Conservation (phyloP, 768 basidiomycete species). For the Hygrophoropsis aurantiaca region DNA sequence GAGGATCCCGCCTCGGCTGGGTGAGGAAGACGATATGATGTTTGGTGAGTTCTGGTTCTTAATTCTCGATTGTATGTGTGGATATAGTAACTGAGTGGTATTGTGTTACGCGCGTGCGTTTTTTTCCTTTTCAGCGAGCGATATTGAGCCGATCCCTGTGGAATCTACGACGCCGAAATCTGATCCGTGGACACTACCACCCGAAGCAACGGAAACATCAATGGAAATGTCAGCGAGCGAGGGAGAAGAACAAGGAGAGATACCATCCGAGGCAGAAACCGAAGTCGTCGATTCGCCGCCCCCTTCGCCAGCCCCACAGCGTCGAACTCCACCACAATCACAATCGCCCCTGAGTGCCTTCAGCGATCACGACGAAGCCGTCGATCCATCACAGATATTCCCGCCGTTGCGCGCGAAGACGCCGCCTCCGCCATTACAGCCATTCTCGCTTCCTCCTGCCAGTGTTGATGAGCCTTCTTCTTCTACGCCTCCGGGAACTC, state of each 20-base stretch:
- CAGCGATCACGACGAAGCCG: too few species aligned
- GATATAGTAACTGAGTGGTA: neutral
- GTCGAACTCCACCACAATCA: constrained; percentile 14
- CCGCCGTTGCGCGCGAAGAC: constrained; percentile 10
- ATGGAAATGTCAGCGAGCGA: too few species aligned
- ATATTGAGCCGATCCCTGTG: constrained; percentile 31
- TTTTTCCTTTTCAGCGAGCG: constrained; percentile 36
- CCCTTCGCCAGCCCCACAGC: constrained; percentile 8
- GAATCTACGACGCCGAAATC: constrained; percentile 28
- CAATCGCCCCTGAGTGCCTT: too few species aligned
- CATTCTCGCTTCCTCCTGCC: too few species aligned
- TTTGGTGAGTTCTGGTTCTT: constrained; percentile 14
- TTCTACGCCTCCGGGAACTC: neutral
- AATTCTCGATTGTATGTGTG: neutral
- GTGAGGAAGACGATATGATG: constrained; percentile 15
- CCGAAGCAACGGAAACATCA: too few species aligned
- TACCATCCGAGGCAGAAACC: constrained; percentile 23
- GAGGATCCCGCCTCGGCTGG: constrained; percentile 20
- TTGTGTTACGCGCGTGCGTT: neutral
- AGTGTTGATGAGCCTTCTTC: too few species aligned
- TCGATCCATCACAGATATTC: constrained; percentile 18
- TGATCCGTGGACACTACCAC: constrained; percentile 10
- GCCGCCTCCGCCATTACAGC: neutral
- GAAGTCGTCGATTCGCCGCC: constrained; percentile 25
- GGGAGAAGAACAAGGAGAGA: constrained; percentile 12